Conservation (phyloP, 805 yeast species). For the Millerago galiae region DNA sequence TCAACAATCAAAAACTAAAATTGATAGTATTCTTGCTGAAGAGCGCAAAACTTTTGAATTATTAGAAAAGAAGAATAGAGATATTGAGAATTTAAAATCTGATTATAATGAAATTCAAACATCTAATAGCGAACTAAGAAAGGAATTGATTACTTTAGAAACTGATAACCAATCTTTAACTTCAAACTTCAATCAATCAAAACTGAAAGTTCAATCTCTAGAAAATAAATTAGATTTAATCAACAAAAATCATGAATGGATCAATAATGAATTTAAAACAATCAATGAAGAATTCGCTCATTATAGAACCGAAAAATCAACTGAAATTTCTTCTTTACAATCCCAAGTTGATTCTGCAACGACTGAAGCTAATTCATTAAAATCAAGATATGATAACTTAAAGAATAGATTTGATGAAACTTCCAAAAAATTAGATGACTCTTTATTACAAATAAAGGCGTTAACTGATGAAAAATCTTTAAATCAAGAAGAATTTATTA, state of each 20-base stretch:
- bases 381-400: constrained; percentile 26
- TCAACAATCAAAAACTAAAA: constrained; percentile 8
- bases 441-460: constrained; percentile 39
- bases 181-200: constrained; percentile 24
- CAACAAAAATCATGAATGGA: constrained; percentile 33
- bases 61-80: constrained; percentile 31
- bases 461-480: constrained; percentile 37
- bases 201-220: constrained; percentile 30
- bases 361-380: constrained; percentile 27
- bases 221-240: constrained; percentile 37
- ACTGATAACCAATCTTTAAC: constrained; percentile 27
- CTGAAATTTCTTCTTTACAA: constrained; percentile 22
- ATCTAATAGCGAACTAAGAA: constrained; percentile 33
- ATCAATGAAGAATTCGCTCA: constrained; percentile 26
- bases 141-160: constrained; percentile 33
- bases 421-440: constrained; percentile 34
- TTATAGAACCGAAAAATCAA: constrained; percentile 22
- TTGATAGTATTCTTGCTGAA: constrained; percentile 17
- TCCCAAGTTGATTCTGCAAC: constrained; percentile 23
- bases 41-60: constrained; percentile 29
- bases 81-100: constrained; percentile 27
- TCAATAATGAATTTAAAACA: constrained; percentile 33
- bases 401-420: constrained; percentile 30
- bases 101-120: constrained; percentile 34
- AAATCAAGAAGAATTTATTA: constrained; percentile 44